phyloP scores from a whole-genome alignment of 257 asterid species.

The Schizonepeta tenuifolia region DNA sequence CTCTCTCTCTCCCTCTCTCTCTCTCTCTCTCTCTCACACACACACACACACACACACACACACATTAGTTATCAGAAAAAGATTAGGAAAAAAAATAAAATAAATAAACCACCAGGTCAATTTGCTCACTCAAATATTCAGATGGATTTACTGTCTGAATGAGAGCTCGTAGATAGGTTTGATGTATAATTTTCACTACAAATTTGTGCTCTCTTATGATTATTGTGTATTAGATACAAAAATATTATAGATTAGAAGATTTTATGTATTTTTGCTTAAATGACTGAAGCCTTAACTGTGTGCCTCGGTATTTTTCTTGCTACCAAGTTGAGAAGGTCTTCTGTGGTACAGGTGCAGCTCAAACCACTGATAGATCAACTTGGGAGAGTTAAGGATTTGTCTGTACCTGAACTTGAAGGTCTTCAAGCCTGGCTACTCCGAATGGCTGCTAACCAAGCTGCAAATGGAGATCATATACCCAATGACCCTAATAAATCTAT shows the following conservation, averaged over 20 bases:
- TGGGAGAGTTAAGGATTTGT: conserved; percentile 83
- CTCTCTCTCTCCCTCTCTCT: not conserved
- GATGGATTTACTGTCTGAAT: not conserved
- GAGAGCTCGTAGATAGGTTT: too few relatives aligned
- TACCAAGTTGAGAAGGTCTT: conserved; percentile 29
- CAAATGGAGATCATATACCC: conserved; percentile 60
- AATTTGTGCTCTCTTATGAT: not conserved
- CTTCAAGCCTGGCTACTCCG: conserved; percentile 93
- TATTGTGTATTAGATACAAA: not conserved
- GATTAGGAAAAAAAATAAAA: not conserved
- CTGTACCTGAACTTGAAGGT: conserved; percentile 82
- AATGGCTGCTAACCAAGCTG: conserved; percentile 71
- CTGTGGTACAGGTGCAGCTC: conserved; percentile 65
- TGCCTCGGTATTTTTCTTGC: not conserved
- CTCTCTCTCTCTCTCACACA: not conserved
- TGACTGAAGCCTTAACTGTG: not conserved
- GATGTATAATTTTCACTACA: too few relatives aligned
- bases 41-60: not conserved
- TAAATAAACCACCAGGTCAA: not conserved
- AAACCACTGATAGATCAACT: conserved; percentile 87
- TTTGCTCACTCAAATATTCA: not conserved
- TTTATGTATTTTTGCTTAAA: not conserved
- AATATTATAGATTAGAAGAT: conserved; percentile 13
- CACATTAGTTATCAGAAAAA: not conserved
- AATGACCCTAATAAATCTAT: conserved; percentile 64